These are phyloP conservation scores for Colletotrichum sp. DNA, from an alignment of 2,329 filamentous ascomycete genomes.

Conservation along the genomic window DNA sequence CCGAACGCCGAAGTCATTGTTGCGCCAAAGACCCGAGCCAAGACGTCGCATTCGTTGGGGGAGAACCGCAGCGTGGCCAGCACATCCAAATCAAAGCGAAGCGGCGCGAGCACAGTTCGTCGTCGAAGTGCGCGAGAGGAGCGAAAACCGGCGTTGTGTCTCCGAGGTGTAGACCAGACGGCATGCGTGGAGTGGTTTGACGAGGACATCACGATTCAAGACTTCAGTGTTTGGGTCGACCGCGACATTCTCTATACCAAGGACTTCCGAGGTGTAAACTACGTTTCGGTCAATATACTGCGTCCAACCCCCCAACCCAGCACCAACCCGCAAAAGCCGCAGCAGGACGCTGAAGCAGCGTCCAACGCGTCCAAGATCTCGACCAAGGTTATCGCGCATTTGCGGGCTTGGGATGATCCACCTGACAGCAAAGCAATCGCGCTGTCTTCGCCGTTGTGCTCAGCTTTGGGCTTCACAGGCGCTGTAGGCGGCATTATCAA, in stretches of 20 bases:
- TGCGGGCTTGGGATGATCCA: conserved; percentile 83
- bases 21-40: conserved; percentile 86
- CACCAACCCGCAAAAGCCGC: conserved; percentile 58
- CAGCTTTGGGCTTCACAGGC: conserved; percentile 71
- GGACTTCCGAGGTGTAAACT: conserved; percentile 76
- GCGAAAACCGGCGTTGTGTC: conserved; percentile 71
- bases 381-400: conserved; percentile 74
- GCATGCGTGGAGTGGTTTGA: conserved; percentile 81
- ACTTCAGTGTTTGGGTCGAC: conserved; percentile 84
- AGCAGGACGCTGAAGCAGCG: conserved; percentile 69
- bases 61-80: conserved; percentile 83
- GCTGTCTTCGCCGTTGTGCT: conserved; percentile 78
- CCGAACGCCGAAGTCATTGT: conserved; percentile 97
- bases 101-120: conserved; percentile 73
- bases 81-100: conserved; percentile 78
- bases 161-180: conserved; percentile 77
- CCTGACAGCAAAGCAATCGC: conserved; percentile 82
- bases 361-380: conserved; percentile 56
- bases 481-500: conserved; percentile 88
- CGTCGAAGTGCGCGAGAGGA: conserved; percentile 64
- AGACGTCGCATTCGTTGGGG: conserved; percentile 66
- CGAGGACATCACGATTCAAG: conserved; percentile 59
- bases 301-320: conserved; percentile 4
- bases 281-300: conserved; percentile 65
- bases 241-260: conserved; percentile 75